A percentile compares a stretch with the other conserved stretches of the same genome.
Evolutionary conservation across 768 basidiomycete species (phyloP).

Genomic region (Fomitopsis serialis): DNA sequence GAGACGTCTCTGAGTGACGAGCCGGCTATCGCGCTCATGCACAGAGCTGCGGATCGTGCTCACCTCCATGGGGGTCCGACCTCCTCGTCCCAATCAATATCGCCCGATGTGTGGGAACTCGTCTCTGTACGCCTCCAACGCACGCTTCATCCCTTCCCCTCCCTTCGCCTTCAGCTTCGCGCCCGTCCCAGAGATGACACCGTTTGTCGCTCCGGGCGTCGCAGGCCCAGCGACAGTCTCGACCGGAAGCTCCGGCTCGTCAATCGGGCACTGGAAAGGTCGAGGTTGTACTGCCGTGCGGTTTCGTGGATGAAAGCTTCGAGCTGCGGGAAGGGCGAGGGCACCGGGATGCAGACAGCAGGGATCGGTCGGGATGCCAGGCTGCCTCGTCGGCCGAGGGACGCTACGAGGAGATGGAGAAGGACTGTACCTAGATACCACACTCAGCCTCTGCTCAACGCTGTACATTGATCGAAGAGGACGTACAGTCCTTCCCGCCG

Average conservation of each 20-base stretch:
- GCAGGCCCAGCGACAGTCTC: slow-evolving; percentile 43
- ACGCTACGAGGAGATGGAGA: slow-evolving; percentile 80
- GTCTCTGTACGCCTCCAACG: slow-evolving; percentile 67
- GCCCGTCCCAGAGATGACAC: slow-evolving; percentile 4
- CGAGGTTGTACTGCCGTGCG: slow-evolving; percentile 61
- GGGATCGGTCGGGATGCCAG: slow-evolving; percentile 42
- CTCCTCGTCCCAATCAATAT: slow-evolving; percentile 88
- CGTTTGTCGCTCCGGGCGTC: slow-evolving; percentile 16
- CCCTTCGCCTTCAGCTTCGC: slow-evolving; percentile 32
- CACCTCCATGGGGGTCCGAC: slow-evolving; percentile 92
- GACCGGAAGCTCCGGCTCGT: slow-evolving; percentile 28
- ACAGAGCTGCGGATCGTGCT: too few relatives aligned
- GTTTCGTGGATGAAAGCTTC: slow-evolving; percentile 78
- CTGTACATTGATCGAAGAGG: not conserved
- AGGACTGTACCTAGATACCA: slow-evolving; percentile 78
- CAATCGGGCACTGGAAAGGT: slow-evolving; percentile 56
- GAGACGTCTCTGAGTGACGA: too few relatives aligned
- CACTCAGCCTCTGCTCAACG: not conserved
- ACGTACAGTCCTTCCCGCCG: slow-evolving; percentile 95
- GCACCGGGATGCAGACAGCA: slow-evolving; percentile 84
- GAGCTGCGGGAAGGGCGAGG: slow-evolving; percentile 79
- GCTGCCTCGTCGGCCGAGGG: slow-evolving; percentile 44
- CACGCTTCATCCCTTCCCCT: slow-evolving; percentile 72
- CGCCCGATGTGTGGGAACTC: slow-evolving; percentile 64
- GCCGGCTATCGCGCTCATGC: too few relatives aligned